Evolutionary conservation across 176 grass and related monocot species (phyloP).

Genomic region (Triticum monococcum): DNA sequence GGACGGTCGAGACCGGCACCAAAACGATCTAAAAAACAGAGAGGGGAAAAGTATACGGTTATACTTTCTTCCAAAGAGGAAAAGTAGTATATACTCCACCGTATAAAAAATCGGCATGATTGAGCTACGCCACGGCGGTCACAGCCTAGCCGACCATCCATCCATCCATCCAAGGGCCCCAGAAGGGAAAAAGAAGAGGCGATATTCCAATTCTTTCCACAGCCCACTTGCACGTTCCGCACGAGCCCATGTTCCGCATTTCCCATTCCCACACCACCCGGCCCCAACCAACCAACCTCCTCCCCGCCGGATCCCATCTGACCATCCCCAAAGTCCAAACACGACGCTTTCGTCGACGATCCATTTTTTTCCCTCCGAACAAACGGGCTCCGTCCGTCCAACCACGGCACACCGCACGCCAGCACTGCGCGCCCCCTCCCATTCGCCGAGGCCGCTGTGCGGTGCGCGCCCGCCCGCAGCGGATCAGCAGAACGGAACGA

Average conservation of each 20-base stretch:
- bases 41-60: not conserved
- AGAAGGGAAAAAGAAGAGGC: not conserved
- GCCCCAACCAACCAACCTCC: not conserved
- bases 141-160: not conserved
- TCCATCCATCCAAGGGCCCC: not conserved
- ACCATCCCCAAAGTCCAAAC: not conserved
- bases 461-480: not conserved
- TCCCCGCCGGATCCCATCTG: not conserved
- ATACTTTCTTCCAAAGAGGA: not conserved
- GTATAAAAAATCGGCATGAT: not conserved
- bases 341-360: not conserved
- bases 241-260: conserved; percentile 22
- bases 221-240: conserved; percentile 28
- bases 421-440: not conserved
- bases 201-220: not conserved
- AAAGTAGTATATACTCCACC: not conserved
- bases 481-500: not conserved
- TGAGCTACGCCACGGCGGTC: not conserved
- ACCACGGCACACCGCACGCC: not conserved
- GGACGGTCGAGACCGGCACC: conserved; percentile 3
- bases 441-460: not conserved
- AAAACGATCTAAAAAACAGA: not conserved
- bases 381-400: not conserved
- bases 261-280: not conserved
- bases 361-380: not conserved